Conservation (phyloP, 129 eudicot species). For the Flaveria trinervia region DNA sequence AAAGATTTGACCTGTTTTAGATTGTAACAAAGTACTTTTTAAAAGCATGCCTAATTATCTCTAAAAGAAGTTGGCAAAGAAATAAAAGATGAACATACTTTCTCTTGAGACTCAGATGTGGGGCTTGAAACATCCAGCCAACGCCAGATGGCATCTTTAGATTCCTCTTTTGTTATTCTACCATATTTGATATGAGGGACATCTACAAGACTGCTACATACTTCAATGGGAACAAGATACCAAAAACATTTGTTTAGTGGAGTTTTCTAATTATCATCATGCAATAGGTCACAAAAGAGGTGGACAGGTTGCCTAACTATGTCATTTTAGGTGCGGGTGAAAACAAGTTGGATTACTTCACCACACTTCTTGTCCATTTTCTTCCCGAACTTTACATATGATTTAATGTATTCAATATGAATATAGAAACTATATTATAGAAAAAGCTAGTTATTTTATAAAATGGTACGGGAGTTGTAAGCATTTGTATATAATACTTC, state of each 20-base stretch:
- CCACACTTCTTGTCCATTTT: not conserved
- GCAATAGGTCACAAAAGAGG: not conserved
- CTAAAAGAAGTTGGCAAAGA: constrained; percentile 13
- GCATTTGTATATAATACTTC: not conserved
- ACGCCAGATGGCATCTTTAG: constrained; percentile 57
- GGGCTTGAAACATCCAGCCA: constrained; percentile 83
- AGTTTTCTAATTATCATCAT: not conserved
- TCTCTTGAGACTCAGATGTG: constrained; percentile 57
- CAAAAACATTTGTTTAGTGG: not conserved
- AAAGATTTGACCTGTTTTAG: constrained; percentile 60
- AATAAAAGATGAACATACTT: constrained; percentile 43
- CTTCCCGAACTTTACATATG: not conserved
- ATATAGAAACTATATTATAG: not conserved
- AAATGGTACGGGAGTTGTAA: not conserved
- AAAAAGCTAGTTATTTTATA: not conserved
- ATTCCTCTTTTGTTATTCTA: constrained; percentile 40
- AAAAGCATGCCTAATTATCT: constrained; percentile 6
- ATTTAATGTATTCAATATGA: not conserved
- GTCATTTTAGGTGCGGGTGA: not conserved
- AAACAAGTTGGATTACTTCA: constrained; percentile 4
- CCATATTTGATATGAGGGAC: constrained; percentile 88
- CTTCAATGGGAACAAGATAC: constrained; percentile 42
- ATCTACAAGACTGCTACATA: constrained; percentile 80
- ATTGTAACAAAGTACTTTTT: constrained; percentile 26
- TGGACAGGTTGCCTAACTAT: not conserved